Evolutionary conservation across 2,329 filamentous ascomycete species (phyloP), one percentile per base, ranked within the genome.

Genomic region (Xylariomycetidae sp.): DNA sequence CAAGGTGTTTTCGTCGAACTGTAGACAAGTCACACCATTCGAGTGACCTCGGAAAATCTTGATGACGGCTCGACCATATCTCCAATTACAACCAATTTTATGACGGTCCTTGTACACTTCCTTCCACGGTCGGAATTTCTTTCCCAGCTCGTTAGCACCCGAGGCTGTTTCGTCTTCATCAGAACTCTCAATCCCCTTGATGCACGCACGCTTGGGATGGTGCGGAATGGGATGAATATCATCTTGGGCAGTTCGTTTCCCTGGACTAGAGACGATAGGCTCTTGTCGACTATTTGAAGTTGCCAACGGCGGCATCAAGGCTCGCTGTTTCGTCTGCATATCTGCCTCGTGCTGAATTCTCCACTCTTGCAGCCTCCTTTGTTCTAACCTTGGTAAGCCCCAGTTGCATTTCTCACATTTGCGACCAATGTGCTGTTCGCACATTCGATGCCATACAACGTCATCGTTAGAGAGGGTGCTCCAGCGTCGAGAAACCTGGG

Each of bases 371-470:
- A 98, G 64, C 50, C 86, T 77, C 63, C 94, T 95, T 49, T 88
- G 77, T 54, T 98, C 92, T 31, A 98, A 66, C 36, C 94, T 65
- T 12, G 92, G 92, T 40, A 98, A 63, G 3, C 92, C 92, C 88
- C 89, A 97, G 16, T 92, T 90, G 56, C 92, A 98, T 56, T 97
- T 90, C 60, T 76, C 84, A 57, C 85, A 89, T 55, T 88, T 88
- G 40, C 83, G 70, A 51, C 87, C 82, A 44, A 88, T 88, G 55
- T 88, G 85, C 54, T 88, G 85, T 36, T 95, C 88, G 57, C 92
- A 98, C 89, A 97, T 96, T 44, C 83, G 85, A 56, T 96, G 86
- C 92, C 92, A 98, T 4, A 98, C 90, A 7, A 94, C 85, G 58
- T 98, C 90, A 54, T 96, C 90, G 51, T 97, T 92, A n/a, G 92